Evolutionary conservation across 495 filamentous ascomycete species (phyloP), one percentile per base, ranked within the genome.

Genomic region (Saxophila tyrrhenica): DNA sequence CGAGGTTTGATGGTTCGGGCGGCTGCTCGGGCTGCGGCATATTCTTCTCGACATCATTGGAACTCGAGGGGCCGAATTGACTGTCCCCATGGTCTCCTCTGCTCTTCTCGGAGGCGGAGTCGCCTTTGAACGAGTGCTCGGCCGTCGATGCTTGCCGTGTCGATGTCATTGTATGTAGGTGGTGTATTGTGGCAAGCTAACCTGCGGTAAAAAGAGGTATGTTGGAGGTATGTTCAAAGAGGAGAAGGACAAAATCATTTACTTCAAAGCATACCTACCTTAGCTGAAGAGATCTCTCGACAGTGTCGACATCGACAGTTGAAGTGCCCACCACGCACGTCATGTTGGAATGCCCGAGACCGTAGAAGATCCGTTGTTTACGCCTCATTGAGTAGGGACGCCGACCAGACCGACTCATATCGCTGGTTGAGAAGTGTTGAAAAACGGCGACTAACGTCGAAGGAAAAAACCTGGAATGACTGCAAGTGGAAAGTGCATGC

Each of bases 1-100:
- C 52, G 39, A 58, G 19, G 20, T 52, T 45, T 20, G 55, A 23
- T 1, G 52, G 49, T 39, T 44, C 41, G n/a, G 35, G n/a, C 16
- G 41, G 16, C 41, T n/a, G 16, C 7, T 17, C n/a, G 15, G 16
- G 41, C 41, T 7, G 16, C 7, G 41, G 41, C 7, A 7, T 35
- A 13, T 13, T 13, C 29, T 35, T 35, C 13, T 35, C 29, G 29
- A 35, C 29, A 35, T 35, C 29, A 13, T 35, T 35, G 7, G 29
- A 13, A 7, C 29, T 5, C 13, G 5, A 13, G 29, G 5, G 7
- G 7, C 29, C 29, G 5, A 13, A n/a, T n/a, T n/a, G n/a, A n/a
- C n/a, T n/a, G n/a, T n/a, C n/a, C n/a, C n/a, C n/a, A n/a, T n/a
- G n/a, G n/a, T n/a, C n/a, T n/a, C 13, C 29, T 13, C 29, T 35